Base-by-base conservation (phyloP, 2,329 filamentous ascomycete species). In the Trichoderma pleuroti region DNA sequence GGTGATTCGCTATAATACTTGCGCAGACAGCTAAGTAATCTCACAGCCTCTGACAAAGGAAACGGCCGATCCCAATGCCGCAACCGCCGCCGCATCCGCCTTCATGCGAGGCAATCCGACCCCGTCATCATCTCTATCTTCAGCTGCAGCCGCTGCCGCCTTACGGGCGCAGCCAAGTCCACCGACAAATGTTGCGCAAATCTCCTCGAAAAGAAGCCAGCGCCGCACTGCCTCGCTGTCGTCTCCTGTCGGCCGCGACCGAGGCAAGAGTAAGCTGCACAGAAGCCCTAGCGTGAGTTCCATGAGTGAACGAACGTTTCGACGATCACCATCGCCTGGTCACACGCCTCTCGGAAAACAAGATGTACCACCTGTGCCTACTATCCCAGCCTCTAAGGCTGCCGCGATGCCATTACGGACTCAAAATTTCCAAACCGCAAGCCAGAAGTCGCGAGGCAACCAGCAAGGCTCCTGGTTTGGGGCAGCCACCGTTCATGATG, bases 291-390 rank as follows among this genome's bases (percentile, higher is more conserved):
- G 94, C 81, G 87, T 87, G 32, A 87, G 90, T 26, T 97, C 94
- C 63, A 97, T 98, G 94, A 91, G 89, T 34, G 92, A 95, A 79
- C 89, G 95, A 71, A 94, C 93, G 1, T 97, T 98, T 80, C 90
- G 94, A 74, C 90, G 94, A 74, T 92, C 91, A 14, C 89, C 90
- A 4, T 97, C 91, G 5, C 93, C 76, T 26, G 80, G 72, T 84
- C 79, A 78, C 84, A 80, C 80, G 57, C 78, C 80, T 71, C 81
- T 78, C 73, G 79, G 78, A 54, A 75, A 78, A 24, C 79, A 82
- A 63, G 82, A 87, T 75, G 85, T 88, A 66, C 93, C 93, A 34
- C 93, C 93, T 1, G 90, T 97, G 2, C 94, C 94, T 42, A 85
- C 86, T 5, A 85, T 97, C 30, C 93, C 93, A 4, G 81, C 32